phyloP scores from a whole-genome alignment of 495 filamentous ascomycete genomes.

The Clohesyomyces aquaticus region DNA sequence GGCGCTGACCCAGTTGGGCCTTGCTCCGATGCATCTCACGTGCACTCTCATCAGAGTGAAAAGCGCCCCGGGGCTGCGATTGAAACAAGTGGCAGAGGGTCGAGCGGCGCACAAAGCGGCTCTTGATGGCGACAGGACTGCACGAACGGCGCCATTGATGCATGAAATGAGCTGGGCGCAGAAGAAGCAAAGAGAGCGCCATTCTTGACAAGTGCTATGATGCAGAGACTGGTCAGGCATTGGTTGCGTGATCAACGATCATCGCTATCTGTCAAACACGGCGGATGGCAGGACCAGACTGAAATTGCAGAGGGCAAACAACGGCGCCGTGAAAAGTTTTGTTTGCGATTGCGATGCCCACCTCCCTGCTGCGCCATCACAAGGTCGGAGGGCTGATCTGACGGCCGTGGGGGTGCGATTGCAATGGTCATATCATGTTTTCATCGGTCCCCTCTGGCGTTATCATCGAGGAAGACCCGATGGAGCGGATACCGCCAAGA shows the following conservation, averaged over 20 bases:
- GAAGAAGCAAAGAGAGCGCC: neutral
- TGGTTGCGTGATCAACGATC: conserved; percentile 18
- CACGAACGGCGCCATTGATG: neutral
- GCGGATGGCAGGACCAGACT: neutral
- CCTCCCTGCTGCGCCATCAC: neutral
- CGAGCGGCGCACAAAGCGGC: conserved; percentile 3
- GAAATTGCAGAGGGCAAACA: conserved; percentile 16
- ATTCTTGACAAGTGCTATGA: neutral
- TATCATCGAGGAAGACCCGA: conserved; percentile 25
- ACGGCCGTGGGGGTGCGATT: conserved; percentile 31
- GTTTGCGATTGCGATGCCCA: neutral
- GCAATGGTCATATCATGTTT: conserved; percentile 28
- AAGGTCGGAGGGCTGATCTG: neutral
- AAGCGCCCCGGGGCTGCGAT: neutral
- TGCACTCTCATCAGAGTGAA: neutral
- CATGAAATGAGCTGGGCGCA: conserved; percentile 25
- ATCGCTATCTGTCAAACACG: neutral
- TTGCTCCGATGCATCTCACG: neutral
- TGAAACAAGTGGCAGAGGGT: neutral
- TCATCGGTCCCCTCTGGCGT: conserved; percentile 13
- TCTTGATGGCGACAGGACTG: neutral
- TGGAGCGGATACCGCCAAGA: conserved; percentile 33
- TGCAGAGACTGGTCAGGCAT: conserved; percentile 8
- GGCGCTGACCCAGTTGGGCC: neutral
- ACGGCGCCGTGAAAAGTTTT: neutral